Percentiles rank a stretch among this genome's conserved stretches.
These are phyloP conservation scores for Agaricus blazei DNA, from an alignment of 768 basidiomycete species.

Conservation along the genomic window DNA sequence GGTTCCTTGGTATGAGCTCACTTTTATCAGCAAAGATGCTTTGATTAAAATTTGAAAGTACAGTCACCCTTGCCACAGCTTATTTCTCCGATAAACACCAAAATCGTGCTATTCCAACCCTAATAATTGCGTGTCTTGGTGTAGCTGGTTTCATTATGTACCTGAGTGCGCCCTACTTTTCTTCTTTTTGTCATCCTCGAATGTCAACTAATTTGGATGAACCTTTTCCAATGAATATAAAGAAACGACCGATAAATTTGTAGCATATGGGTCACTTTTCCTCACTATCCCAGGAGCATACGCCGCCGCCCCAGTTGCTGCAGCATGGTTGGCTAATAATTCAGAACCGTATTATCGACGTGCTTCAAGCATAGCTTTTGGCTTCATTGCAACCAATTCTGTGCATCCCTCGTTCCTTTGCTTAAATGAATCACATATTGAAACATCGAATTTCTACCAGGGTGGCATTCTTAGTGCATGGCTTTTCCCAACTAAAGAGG, in stretches of 20 bases:
- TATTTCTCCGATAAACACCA: no score
- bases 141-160: slow-evolving; percentile 23
- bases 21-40: no score
- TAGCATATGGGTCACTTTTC: slow-evolving; percentile 28
- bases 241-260: slow-evolving; percentile 21
- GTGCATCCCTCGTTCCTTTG: slow-evolving; percentile 15
- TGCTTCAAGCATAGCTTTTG: slow-evolving; percentile 29
- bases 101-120: no score
- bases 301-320: slow-evolving; percentile 21
- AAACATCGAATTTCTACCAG: slow-evolving; percentile 12
- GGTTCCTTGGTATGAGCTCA: slow-evolving; percentile 26
- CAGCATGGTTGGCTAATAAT: slow-evolving; percentile 34
- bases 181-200: background rate
- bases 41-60: no score
- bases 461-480: slow-evolving; percentile 36
- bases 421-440: background rate
- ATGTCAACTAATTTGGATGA: background rate
- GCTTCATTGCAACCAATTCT: slow-evolving; percentile 29
- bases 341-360: slow-evolving; percentile 32
- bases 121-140: background rate
- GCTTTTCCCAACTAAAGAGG: slow-evolving; percentile 33
- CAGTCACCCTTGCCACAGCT: no score
- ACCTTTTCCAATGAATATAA: background rate
- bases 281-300: slow-evolving; percentile 31
- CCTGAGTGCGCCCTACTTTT: slow-evolving; percentile 15